phyloP scores from a whole-genome alignment of 495 filamentous ascomycete genomes.

The Usnea hakonensis region DNA sequence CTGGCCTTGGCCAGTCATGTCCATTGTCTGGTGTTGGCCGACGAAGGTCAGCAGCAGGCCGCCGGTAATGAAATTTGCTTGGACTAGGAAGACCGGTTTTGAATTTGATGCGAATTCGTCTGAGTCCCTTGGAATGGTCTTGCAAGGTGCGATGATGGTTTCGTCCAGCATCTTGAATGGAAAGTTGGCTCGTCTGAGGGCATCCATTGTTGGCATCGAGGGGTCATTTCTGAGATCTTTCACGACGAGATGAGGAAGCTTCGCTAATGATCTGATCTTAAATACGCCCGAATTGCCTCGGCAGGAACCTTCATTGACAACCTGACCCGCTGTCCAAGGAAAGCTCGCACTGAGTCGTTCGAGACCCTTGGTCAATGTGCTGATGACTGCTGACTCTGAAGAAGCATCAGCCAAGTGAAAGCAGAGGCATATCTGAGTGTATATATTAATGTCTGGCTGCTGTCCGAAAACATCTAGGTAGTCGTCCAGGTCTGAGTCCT shows the following conservation, averaged over 20 bases:
- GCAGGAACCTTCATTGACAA: constrained; percentile 36
- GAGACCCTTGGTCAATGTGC: constrained; percentile 32
- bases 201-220: constrained; percentile 35
- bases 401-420: constrained; percentile 29
- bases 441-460: constrained; percentile 28
- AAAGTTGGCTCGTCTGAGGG: constrained; percentile 35
- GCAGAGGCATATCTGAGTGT: constrained; percentile 41
- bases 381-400: constrained; percentile 26
- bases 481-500: constrained; percentile 9
- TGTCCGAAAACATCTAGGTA: constrained; percentile 29
- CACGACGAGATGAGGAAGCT: constrained; percentile 33
- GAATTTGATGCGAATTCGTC: constrained; percentile 22
- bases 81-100: constrained; percentile 42
- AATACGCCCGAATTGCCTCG: constrained; percentile 34
- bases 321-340: constrained; percentile 49
- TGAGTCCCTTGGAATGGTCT: constrained; percentile 32
- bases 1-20: constrained; percentile 45
- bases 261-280: constrained; percentile 33
- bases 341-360: constrained; percentile 33
- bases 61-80: constrained; percentile 45
- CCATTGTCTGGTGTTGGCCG: constrained; percentile 45
- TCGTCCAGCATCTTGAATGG: constrained; percentile 50
- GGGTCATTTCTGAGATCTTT: constrained; percentile 36
- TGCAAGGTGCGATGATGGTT: constrained; percentile 38
- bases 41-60: constrained; percentile 44